phyloP scores from a whole-genome alignment of 495 filamentous ascomycete species.

The Physcia stellaris region DNA sequence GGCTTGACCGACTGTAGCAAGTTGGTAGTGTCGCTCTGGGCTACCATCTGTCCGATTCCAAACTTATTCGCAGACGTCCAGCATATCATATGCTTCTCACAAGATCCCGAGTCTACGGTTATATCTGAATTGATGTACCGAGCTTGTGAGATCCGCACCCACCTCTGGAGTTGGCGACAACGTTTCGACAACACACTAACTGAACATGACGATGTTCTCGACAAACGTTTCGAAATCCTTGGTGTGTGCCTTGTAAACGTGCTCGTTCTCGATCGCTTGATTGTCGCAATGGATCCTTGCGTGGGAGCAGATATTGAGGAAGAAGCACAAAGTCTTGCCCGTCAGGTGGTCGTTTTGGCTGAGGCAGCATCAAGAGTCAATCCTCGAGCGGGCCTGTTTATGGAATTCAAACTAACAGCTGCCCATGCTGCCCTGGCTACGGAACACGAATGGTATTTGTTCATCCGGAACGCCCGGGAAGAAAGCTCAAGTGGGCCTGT shows the following conservation, averaged over 20 bases:
- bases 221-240: slow-evolving; percentile 5
- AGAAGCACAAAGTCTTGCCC: slow-evolving; percentile 4
- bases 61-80: slow-evolving; percentile 10
- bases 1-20: slow-evolving; percentile 15
- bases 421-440: slow-evolving; percentile 4
- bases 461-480: background rate
- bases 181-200: background rate
- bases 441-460: slow-evolving; percentile 2
- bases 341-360: slow-evolving; percentile 1
- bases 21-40: slow-evolving; percentile 17
- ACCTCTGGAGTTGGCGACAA: background rate
- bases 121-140: background rate
- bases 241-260: slow-evolving; percentile 2
- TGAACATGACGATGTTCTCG: background rate
- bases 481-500: background rate
- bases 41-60: slow-evolving; percentile 10
- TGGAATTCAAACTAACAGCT: slow-evolving; percentile 3
- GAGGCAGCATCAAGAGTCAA: background rate
- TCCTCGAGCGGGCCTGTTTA: slow-evolving; percentile 7
- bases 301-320: background rate
- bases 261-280: slow-evolving; percentile 1
- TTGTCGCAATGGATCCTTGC: slow-evolving; percentile 1
- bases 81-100: slow-evolving; percentile 3
- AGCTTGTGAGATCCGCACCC: background rate
- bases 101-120: background rate